Evolutionary conservation across 176 grass and related monocot genomes (phyloP).

Genomic region (Oryza coarctata): DNA sequence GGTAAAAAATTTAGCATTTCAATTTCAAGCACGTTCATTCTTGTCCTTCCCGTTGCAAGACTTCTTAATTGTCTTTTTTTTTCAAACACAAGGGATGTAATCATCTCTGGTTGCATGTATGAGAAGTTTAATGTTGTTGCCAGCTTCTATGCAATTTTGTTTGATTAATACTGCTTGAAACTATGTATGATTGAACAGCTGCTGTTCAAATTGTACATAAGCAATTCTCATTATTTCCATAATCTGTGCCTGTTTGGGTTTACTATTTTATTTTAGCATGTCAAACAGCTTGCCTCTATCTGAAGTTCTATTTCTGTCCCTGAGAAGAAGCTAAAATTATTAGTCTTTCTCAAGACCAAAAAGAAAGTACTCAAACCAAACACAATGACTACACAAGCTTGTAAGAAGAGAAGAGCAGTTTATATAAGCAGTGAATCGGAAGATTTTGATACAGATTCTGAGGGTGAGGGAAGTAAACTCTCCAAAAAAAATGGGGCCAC

Average conservation of each 20-base stretch:
- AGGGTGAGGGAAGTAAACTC: slow-evolving; percentile 18
- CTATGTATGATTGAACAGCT: neutral
- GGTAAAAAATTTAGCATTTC: no score
- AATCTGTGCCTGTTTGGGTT: neutral
- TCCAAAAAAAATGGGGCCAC: slow-evolving; percentile 30
- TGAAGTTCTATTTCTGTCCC: slow-evolving; percentile 21
- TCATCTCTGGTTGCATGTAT: neutral
- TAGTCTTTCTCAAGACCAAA: slow-evolving; percentile 11
- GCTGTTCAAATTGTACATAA: neutral
- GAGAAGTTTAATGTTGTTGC: neutral
- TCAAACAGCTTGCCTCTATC: slow-evolving; percentile 3
- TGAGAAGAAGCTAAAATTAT: slow-evolving; percentile 17
- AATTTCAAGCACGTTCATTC: no score
- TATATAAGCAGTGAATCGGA: slow-evolving; percentile 29
- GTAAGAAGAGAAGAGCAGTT: slow-evolving; percentile 35
- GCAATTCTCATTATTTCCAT: neutral
- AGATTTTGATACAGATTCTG: slow-evolving; percentile 19
- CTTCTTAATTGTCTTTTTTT: neutral
- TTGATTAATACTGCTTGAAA: neutral
- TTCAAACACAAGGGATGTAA: neutral
- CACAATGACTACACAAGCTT: slow-evolving; percentile 9
- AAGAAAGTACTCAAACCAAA: slow-evolving; percentile 1
- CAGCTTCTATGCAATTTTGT: neutral
- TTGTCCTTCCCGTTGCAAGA: no score
- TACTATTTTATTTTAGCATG: neutral